Evolutionary conservation across 2,329 filamentous ascomycete species (phyloP).

Genomic region (Aspergillus puulaauensis): DNA sequence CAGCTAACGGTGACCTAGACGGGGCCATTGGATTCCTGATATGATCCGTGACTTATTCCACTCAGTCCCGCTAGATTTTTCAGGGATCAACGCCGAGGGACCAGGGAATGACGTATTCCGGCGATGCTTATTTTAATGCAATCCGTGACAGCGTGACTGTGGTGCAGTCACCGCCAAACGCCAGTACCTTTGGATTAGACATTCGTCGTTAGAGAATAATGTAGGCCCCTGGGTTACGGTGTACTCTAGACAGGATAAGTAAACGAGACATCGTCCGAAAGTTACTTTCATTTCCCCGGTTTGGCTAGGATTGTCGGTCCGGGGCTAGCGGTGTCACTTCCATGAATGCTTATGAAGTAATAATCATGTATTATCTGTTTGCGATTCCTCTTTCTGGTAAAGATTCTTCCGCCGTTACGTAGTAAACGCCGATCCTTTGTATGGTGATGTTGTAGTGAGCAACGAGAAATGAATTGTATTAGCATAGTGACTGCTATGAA

Average conservation of each 20-base stretch:
- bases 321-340: background rate
- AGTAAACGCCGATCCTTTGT: background rate
- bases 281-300: background rate
- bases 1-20: slow-evolving; percentile 82
- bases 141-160: too few species aligned
- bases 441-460: background rate
- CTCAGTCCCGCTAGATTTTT: background rate
- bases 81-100: slow-evolving; percentile 1
- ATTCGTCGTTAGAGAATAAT: background rate
- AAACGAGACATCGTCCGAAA: background rate
- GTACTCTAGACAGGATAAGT: background rate
- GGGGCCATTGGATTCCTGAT: slow-evolving; percentile 81
- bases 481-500: background rate
- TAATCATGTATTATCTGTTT: background rate
- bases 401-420: background rate
- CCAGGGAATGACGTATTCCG: slow-evolving; percentile 2
- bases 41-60: slow-evolving; percentile 19
- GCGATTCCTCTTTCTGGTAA: background rate
- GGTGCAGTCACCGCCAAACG: too few species aligned
- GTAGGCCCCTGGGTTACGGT: background rate
- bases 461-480: background rate
- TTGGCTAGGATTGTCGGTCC: background rate
- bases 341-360: background rate
- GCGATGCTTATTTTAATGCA: slow-evolving; percentile 1
- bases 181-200: background rate